Conservation (phyloP, 1,284 basidiomycete genomes). For the Tilletia walkeri region DNA sequence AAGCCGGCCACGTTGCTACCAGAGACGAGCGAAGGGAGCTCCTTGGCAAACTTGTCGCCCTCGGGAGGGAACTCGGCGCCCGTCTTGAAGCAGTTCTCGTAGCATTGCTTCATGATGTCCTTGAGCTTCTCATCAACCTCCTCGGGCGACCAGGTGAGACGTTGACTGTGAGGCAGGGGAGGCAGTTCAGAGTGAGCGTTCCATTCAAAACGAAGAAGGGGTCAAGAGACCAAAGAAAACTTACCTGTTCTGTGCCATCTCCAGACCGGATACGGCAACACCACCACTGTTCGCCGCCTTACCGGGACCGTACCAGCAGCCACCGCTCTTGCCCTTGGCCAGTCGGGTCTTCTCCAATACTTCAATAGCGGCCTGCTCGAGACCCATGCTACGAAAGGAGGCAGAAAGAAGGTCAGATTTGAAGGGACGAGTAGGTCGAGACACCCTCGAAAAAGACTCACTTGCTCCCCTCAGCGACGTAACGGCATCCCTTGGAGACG, state of each 20-base stretch:
- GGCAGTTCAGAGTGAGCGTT: conserved; percentile 62
- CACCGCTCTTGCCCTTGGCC: conserved; percentile 55
- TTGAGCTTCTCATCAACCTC: conserved; percentile 73
- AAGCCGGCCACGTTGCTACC: conserved; percentile 78
- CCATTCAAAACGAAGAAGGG: background rate
- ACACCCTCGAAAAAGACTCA: background rate
- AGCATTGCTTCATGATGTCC: conserved; percentile 68
- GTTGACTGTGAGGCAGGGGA: conserved; percentile 52
- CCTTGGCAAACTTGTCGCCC: conserved; percentile 55
- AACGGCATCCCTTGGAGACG: conserved; percentile 68
- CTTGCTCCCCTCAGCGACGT: conserved; percentile 76
- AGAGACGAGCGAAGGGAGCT: conserved; percentile 64
- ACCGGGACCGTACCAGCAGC: conserved; percentile 41
- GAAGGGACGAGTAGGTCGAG: background rate
- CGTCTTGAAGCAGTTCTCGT: conserved; percentile 65
- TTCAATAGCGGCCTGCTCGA: conserved; percentile 66
- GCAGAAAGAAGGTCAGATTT: background rate
- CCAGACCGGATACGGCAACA: conserved; percentile 67
- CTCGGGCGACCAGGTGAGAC: conserved; percentile 66
- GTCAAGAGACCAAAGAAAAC: background rate
- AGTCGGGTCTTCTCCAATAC: conserved; percentile 68
- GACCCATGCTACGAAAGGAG: conserved; percentile 38
- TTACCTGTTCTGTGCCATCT: conserved; percentile 68
- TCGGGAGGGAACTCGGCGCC: conserved; percentile 67
- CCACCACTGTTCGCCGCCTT: conserved; percentile 53